Conservation (phyloP, 2,329 filamentous ascomycete genomes). For the Triangularia verruculosa region DNA sequence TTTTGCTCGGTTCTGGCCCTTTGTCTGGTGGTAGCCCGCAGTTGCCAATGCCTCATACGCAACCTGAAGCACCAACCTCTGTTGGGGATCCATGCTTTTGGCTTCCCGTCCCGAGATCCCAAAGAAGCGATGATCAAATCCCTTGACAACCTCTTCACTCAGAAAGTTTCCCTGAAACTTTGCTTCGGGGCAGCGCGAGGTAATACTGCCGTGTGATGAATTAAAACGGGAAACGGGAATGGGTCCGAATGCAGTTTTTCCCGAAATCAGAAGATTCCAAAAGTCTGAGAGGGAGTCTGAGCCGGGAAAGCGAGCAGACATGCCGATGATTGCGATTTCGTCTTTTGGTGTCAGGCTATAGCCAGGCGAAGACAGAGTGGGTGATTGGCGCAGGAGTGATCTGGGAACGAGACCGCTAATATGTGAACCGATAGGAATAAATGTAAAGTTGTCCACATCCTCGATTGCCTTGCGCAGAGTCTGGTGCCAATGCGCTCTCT, state of each 20-base stretch:
- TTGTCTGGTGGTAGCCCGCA: not conserved
- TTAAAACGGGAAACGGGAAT: not conserved
- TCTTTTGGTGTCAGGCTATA: not conserved
- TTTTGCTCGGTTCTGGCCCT: not conserved
- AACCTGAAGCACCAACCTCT: not conserved
- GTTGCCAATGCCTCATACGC: not conserved
- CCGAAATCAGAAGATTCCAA: conserved; percentile 38
- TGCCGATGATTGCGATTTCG: conserved; percentile 37
- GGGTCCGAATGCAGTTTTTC: conserved; percentile 29
- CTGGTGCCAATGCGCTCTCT: conserved; percentile 13
- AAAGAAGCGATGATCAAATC: conserved; percentile 1
- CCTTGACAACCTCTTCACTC: not conserved
- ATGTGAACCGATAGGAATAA: not conserved
- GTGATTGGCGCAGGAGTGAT: not conserved
- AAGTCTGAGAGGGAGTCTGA: conserved; percentile 35
- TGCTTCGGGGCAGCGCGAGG: not conserved
- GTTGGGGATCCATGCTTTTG: conserved; percentile 5
- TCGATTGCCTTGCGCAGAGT: conserved; percentile 4
- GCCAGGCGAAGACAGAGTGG: not conserved
- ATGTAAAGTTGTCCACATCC: not conserved
- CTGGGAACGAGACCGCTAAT: not conserved
- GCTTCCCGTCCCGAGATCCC: conserved; percentile 1
- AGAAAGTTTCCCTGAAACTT: not conserved
- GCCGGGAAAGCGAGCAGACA: conserved; percentile 35
- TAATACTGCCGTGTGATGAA: not conserved